Evolutionary conservation across 352 stramenopile species (phyloP).

Genomic region (Peronospora destructor): DNA sequence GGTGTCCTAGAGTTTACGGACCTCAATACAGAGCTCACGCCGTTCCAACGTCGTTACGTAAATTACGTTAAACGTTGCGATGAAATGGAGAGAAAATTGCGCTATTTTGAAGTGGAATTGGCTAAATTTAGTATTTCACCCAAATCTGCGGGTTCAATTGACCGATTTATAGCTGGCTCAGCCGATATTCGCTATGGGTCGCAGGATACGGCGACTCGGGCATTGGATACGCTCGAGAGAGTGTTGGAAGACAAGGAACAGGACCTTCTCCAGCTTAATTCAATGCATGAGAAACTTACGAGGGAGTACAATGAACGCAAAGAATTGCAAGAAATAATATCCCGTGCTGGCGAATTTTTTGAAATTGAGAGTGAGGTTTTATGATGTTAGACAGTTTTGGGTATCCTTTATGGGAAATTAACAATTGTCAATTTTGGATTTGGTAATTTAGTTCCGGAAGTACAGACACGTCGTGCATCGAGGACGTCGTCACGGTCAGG

Average conservation of each 20-base stretch:
- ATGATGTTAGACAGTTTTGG: not conserved
- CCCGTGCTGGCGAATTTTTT: conserved; percentile 74
- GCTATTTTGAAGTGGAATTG: conserved; percentile 93
- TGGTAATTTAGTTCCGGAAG: conserved; percentile 41
- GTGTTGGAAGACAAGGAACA: conserved; percentile 95
- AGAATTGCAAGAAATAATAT: conserved; percentile 80
- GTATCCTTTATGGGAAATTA: not conserved
- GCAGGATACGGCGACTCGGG: conserved; percentile 68
- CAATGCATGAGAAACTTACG: conserved; percentile 96
- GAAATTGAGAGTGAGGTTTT: conserved; percentile 66
- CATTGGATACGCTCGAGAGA: conserved; percentile 92
- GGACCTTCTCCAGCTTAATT: conserved; percentile 95
- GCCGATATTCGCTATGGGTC: conserved; percentile 72
- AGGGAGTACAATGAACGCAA: conserved; percentile 96
- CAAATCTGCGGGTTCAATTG: conserved; percentile 60
- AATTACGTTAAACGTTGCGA: conserved; percentile 98
- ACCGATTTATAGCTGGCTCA: conserved; percentile 71
- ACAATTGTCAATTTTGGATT: not conserved
- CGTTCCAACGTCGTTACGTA: conserved; percentile 98
- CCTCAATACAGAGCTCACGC: conserved; percentile 96
- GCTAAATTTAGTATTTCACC: conserved; percentile 89
- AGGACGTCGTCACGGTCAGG: conserved; percentile 47
- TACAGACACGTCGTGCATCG: conserved; percentile 43
- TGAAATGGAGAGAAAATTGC: conserved; percentile 97
- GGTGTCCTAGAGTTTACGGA: conserved; percentile 98